Evolutionary conservation across 495 filamentous ascomycete genomes (phyloP).

Genomic region (Lindgomyces ingoldianus): DNA sequence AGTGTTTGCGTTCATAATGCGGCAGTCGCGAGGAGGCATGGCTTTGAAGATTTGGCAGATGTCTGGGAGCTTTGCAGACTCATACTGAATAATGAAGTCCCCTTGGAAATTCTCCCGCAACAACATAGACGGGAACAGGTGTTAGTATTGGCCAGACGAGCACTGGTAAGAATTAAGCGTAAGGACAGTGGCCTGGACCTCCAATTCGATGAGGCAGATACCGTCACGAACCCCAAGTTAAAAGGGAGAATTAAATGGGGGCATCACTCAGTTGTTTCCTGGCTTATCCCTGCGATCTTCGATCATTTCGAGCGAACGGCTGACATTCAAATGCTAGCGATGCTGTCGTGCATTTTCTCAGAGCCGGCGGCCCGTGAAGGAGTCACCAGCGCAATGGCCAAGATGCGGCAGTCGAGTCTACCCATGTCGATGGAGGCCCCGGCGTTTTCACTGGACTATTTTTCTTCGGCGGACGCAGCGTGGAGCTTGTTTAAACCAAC

Average conservation of each 20-base stretch:
- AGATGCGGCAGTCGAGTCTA: slow-evolving; percentile 49
- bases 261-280: slow-evolving; percentile 73
- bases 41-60: slow-evolving; percentile 71
- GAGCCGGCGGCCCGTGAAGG: slow-evolving; percentile 52
- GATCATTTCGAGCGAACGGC: slow-evolving; percentile 75
- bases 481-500: slow-evolving; percentile 52
- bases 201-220: slow-evolving; percentile 46
- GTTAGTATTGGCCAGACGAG: slow-evolving; percentile 59
- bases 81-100: slow-evolving; percentile 73
- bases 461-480: slow-evolving; percentile 60
- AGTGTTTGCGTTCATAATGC: slow-evolving; percentile 84
- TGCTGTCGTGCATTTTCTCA: slow-evolving; percentile 86
- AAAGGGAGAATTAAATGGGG: slow-evolving; percentile 80
- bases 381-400: slow-evolving; percentile 37
- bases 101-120: slow-evolving; percentile 61
- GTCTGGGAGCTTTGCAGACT: slow-evolving; percentile 81
- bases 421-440: slow-evolving; percentile 66
- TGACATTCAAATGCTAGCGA: slow-evolving; percentile 91
- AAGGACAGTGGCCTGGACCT: slow-evolving; percentile 55
- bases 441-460: slow-evolving; percentile 68
- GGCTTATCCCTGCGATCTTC: slow-evolving; percentile 65
- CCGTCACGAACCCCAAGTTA: slow-evolving; percentile 36
- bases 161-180: slow-evolving; percentile 44
- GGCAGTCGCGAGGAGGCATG: slow-evolving; percentile 69
- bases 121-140: slow-evolving; percentile 55